Conservation (phyloP, 306 rosid genomes). For the Coriaria nepalensis region DNA sequence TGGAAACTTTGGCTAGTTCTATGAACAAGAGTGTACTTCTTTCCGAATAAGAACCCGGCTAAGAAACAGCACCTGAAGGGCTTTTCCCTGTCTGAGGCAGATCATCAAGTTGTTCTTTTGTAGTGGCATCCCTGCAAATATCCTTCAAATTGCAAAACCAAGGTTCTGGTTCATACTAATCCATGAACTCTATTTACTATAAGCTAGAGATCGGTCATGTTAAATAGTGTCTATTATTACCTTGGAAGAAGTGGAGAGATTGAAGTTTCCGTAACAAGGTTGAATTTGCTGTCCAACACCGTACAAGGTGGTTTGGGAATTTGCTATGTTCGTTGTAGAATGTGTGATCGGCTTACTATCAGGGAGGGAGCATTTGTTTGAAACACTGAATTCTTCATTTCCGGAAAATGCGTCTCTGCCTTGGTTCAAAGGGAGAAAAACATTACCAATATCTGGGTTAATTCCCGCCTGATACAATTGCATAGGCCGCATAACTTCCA, state of each 20-base stretch:
- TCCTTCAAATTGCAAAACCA: conserved; percentile 28
- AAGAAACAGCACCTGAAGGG: conserved; percentile 29
- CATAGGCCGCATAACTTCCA: conserved; percentile 32
- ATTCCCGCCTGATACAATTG: conserved; percentile 38
- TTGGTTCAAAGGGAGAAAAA: conserved; percentile 27
- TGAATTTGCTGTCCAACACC: conserved; percentile 31
- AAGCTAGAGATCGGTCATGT: conserved; percentile 2
- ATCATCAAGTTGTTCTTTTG: conserved; percentile 22
- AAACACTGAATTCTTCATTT: conserved; percentile 26
- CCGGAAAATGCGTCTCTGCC: conserved; percentile 24
- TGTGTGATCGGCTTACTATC: conserved; percentile 30
- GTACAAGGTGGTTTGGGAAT: conserved; percentile 26
- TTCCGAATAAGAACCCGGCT: conserved; percentile 6
- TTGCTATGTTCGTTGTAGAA: conserved; percentile 21
- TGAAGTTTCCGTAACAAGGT: conserved; percentile 24
- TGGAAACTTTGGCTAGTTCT: too few species aligned
- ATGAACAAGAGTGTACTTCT: too few species aligned
- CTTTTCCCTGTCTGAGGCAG: conserved; percentile 24
- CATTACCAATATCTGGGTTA: conserved; percentile 32
- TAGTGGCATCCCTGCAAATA: conserved; percentile 20
- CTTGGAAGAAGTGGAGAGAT: conserved; percentile 23
- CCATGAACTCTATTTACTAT: not conserved
- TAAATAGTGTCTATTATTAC: conserved; percentile 8
- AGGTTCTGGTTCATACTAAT: conserved; percentile 17
- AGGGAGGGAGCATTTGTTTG: conserved; percentile 31